Evolutionary conservation across 345 rosid species (phyloP), one percentile per base, ranked within the genome.

Genomic region (Diplotaxis tenuifolia): DNA sequence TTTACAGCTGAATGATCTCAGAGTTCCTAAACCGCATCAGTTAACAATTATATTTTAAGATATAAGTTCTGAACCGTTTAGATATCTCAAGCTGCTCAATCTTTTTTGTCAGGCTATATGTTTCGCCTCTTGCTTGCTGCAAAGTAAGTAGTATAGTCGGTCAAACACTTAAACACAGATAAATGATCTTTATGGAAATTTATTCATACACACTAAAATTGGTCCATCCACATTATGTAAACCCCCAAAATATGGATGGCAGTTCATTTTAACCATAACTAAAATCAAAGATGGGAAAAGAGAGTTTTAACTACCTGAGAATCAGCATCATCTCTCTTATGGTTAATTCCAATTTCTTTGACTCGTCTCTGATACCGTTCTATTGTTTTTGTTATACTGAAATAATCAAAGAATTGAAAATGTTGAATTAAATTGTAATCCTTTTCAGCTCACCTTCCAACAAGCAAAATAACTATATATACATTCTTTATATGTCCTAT

Each of bases 341-440:
- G 23, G 73, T 29, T 73, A 68, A 5, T 52, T 62, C 76, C 90
- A 14, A 52, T 66, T 63, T 90, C 86, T 80, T 79, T 87, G 55
- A 72, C 61, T 75, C 79, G 84, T 82, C 21, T 88, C 61, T 85
- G 86, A 64, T 93, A 93, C 29, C 90, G 83, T 40, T 93, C 98
- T 75, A 93, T 83, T n/a, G 86, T 90, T 77, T 77, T 75, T 63
- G 71, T 62, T 76, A 82, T 63, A 65, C 96, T 93, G 83, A 82
- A 66, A 71, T 1, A 45, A 1, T 32, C 16, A 50, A 62, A 42
- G 4, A 60, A 60, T 22, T 20, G 22, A 67, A 38, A 61, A 5
- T 19, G 11, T 66, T 40, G 42, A 32, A 57, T 68, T 49, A 68
- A 52, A 31, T 25, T 7, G 11, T 50, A 62, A 52, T 12, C 65